Conservation (phyloP, 805 yeast genomes). For the Metschnikowia henanensis region DNA sequence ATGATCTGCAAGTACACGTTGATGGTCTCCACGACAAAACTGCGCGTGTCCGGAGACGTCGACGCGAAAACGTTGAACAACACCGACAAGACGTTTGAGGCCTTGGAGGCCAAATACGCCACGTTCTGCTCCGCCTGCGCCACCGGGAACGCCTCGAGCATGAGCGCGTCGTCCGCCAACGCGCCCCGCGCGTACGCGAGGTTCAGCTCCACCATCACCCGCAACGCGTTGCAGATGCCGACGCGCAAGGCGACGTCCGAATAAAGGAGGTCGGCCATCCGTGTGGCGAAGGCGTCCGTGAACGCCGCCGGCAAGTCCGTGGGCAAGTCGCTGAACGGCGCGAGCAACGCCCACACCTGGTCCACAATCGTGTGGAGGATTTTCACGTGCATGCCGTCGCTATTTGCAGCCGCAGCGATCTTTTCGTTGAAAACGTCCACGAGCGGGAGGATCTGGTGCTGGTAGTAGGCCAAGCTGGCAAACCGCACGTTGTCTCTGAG, state of each 20-base stretch:
- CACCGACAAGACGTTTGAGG: conserved; percentile 80
- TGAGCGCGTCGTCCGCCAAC: conserved; percentile 50
- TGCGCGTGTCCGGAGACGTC: conserved; percentile 80
- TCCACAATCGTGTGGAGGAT: conserved; percentile 83
- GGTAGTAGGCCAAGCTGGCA: conserved; percentile 66
- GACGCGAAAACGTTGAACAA: conserved; percentile 92
- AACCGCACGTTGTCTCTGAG: conserved; percentile 81
- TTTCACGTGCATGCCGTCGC: conserved; percentile 68
- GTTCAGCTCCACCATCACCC: conserved; percentile 76
- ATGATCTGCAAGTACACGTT: conserved; percentile 76
- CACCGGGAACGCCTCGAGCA: conserved; percentile 61
- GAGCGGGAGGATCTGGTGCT: conserved; percentile 64
- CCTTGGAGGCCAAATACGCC: conserved; percentile 60
- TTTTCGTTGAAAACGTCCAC: conserved; percentile 53
- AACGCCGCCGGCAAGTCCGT: conserved; percentile 65
- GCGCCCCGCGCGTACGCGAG: conserved; percentile 61
- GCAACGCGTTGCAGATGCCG: conserved; percentile 79
- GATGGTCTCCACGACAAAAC: conserved; percentile 82
- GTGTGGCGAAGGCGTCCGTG: conserved; percentile 74
- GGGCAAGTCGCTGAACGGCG: conserved; percentile 88
- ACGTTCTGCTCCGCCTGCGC: conserved; percentile 55
- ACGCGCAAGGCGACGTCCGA: conserved; percentile 74
- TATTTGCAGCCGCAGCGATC: conserved; percentile 41
- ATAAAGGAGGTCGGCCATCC: conserved; percentile 72
- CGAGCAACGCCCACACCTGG: conserved; percentile 90